phyloP scores from a whole-genome alignment of 305 asterid genomes.

The Andrographis paniculata region DNA sequence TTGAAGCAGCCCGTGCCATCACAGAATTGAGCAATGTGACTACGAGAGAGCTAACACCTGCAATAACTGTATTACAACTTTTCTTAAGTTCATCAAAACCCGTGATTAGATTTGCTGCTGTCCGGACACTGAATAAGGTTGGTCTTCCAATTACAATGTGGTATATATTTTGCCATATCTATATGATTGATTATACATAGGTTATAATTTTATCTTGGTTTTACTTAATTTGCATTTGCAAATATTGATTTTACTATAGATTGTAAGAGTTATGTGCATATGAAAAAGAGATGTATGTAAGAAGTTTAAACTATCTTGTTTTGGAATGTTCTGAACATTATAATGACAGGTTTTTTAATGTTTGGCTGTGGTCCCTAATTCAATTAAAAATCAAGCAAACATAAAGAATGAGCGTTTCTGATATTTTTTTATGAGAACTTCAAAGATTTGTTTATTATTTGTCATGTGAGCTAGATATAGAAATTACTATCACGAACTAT shows the following conservation, averaged over 20 bases:
- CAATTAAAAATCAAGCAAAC: too few species aligned
- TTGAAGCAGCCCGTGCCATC: conserved; percentile 87
- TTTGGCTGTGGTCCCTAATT: not conserved
- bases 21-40: conserved; percentile 68
- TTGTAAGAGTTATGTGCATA: not conserved
- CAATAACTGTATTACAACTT: conserved; percentile 73
- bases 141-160: conserved; percentile 11
- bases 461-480: too few species aligned
- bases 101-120: conserved; percentile 79
- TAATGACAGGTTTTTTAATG: not conserved
- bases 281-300: not conserved
- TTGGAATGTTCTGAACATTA: not conserved
- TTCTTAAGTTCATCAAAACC: conserved; percentile 84
- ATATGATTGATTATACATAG: not conserved
- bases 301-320: not conserved
- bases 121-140: conserved; percentile 85
- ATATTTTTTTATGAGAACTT: too few species aligned
- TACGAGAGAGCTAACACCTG: conserved; percentile 71
- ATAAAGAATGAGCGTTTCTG: too few species aligned
- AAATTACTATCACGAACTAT: too few species aligned
- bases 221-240: not conserved
- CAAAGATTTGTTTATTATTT: too few species aligned
- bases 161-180: not conserved
- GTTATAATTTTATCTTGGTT: not conserved
- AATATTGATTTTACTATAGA: not conserved